Percentiles rank a stretch among this genome's conserved stretches.
Evolutionary conservation across 305 asterid genomes (phyloP).

Genomic region (Plantago coronopus): DNA sequence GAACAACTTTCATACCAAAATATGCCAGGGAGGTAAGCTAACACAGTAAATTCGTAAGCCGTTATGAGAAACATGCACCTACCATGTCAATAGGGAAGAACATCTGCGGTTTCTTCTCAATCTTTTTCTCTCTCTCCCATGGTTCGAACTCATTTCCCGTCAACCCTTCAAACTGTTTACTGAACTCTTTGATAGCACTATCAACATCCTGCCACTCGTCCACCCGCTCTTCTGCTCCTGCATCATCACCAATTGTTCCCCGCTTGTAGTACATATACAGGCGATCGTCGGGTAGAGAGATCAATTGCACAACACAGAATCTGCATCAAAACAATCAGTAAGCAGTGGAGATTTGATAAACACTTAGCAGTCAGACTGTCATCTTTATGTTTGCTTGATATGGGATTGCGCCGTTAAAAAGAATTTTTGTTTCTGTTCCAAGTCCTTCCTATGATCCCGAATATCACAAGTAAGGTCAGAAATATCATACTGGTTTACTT

Average conservation of each 20-base stretch:
- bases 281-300: slow-evolving; percentile 46
- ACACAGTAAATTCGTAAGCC: background rate
- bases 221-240: slow-evolving; percentile 45
- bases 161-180: slow-evolving; percentile 45
- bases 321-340: slow-evolving; percentile 27
- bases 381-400: no score
- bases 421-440: no score
- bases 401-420: no score
- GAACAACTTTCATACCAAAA: no score
- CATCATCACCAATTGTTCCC: slow-evolving; percentile 53
- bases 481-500: slow-evolving; percentile 48
- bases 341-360: background rate
- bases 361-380: background rate
- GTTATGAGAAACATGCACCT: background rate
- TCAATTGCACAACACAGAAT: slow-evolving; percentile 57
- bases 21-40: no score
- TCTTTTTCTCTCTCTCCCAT: slow-evolving; percentile 70
- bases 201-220: slow-evolving; percentile 48
- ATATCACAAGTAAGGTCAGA: background rate
- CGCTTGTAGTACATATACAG: slow-evolving; percentile 62
- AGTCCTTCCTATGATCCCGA: no score
- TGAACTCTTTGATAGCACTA: slow-evolving; percentile 49
- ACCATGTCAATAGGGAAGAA: slow-evolving; percentile 72
- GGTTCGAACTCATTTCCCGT: slow-evolving; percentile 61
- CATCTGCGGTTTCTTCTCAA: slow-evolving; percentile 48